phyloP scores from a whole-genome alignment of 2,329 filamentous ascomycete species.

The Penicillium sp. region DNA sequence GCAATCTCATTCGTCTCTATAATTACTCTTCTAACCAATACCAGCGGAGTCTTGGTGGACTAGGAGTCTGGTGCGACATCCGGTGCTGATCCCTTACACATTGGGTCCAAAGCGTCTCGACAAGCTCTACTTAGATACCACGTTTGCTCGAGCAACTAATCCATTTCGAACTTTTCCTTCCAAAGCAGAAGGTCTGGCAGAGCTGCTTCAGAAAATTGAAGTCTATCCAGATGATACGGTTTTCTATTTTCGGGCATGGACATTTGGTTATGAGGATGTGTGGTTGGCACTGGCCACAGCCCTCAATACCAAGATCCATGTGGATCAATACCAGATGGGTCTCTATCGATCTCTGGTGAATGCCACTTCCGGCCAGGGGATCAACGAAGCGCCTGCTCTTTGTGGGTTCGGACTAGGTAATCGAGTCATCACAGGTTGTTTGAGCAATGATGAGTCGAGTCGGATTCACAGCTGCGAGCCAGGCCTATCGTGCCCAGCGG shows the following conservation, averaged over 20 bases:
- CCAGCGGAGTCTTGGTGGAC: conserved; percentile 77
- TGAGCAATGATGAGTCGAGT: conserved; percentile 58
- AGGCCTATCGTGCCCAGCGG: conserved; percentile 46
- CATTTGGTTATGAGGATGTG: conserved; percentile 87
- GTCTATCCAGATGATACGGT: conserved; percentile 65
- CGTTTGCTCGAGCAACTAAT: conserved; percentile 55
- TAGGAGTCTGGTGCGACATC: conserved; percentile 63
- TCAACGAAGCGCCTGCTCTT: conserved; percentile 60
- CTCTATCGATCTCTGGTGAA: conserved; percentile 61
- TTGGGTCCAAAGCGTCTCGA: conserved; percentile 62
- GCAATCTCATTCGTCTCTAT: conserved; percentile 1
- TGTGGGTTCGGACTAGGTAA: conserved; percentile 73
- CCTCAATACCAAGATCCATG: conserved; percentile 65
- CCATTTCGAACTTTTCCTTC: conserved; percentile 51
- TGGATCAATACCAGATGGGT: conserved; percentile 71
- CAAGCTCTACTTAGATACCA: conserved; percentile 85
- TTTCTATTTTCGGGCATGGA: conserved; percentile 86
- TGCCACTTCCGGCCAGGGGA: conserved; percentile 37
- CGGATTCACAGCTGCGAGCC: conserved; percentile 83
- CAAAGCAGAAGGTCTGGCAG: conserved; percentile 68
- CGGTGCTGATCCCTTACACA: conserved; percentile 68
- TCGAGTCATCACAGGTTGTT: conserved; percentile 59
- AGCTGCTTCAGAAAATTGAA: conserved; percentile 64
- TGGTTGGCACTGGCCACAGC: conserved; percentile 74
- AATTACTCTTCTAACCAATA: conserved; percentile 8